phyloP scores from a whole-genome alignment of 2,329 filamentous ascomycete genomes.

The Trichoderma atroviride region DNA sequence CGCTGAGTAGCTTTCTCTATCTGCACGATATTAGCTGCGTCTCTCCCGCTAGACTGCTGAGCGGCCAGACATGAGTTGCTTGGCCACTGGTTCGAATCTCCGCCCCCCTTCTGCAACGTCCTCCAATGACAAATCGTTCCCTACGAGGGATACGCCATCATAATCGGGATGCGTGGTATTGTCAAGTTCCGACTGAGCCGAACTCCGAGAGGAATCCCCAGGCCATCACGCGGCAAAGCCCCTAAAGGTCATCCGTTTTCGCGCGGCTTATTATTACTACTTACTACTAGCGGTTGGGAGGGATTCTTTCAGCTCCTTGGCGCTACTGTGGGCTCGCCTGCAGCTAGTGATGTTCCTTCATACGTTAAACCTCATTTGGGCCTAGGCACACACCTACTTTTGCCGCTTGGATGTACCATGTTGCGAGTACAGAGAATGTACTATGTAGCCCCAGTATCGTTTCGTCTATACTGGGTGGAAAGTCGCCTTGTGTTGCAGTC shows the following conservation, averaged over 20 bases:
- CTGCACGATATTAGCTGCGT: background rate
- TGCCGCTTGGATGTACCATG: background rate
- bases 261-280: conserved; percentile 4
- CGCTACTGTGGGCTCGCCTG: conserved; percentile 16
- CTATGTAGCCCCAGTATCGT: background rate
- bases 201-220: conserved; percentile 19
- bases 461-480: background rate
- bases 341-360: background rate
- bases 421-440: background rate
- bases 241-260: conserved; percentile 2
- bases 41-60: background rate
- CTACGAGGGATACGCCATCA: background rate
- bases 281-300: conserved; percentile 10
- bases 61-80: background rate
- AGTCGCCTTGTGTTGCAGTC: background rate
- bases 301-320: conserved; percentile 21
- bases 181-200: conserved; percentile 21
- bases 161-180: conserved; percentile 4
- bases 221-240: conserved; percentile 20
- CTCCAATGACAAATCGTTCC: background rate
- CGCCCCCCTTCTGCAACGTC: background rate
- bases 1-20: background rate
- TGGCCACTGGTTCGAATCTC: background rate
- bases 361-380: conserved; percentile 11
- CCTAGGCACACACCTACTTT: background rate